Conservation (phyloP, 805 yeast genomes). For the Yamadazyma tumulicola region DNA sequence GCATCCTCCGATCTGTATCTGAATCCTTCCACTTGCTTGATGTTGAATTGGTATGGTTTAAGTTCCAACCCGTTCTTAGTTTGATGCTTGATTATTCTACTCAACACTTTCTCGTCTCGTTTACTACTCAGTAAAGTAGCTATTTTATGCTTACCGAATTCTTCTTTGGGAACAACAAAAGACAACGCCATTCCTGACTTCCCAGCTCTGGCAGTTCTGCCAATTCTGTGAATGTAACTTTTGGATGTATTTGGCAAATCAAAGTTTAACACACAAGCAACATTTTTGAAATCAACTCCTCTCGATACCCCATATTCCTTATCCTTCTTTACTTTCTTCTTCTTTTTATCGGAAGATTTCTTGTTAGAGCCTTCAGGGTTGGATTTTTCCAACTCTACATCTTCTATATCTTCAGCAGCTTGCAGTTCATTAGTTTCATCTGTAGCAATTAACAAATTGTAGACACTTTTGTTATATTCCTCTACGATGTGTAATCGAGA, state of each 20-base stretch:
- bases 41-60: constrained; percentile 86
- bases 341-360: constrained; percentile 11
- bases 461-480: constrained; percentile 87
- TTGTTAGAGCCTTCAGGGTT: constrained; percentile 14
- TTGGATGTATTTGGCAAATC: constrained; percentile 89
- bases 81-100: constrained; percentile 75
- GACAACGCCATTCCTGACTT: constrained; percentile 93
- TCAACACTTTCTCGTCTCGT: constrained; percentile 82
- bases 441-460: constrained; percentile 86
- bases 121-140: constrained; percentile 69
- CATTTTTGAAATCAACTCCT: constrained; percentile 95
- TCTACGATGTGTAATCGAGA: constrained; percentile 94
- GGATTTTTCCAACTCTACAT: constrained; percentile 22
- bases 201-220: constrained; percentile 97
- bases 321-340: constrained; percentile 43
- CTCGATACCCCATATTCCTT: constrained; percentile 91
- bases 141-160: constrained; percentile 84
- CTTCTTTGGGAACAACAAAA: constrained; percentile 79
- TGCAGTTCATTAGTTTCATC: constrained; percentile 74
- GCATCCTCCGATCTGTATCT: constrained; percentile 97
- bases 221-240: constrained; percentile 89
- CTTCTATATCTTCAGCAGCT: constrained; percentile 48
- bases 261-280: constrained; percentile 93
- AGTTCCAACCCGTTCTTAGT: constrained; percentile 67
- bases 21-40: constrained; percentile 90